Base-by-base conservation (phyloP, 352 stramenopile species). In the Pythium coloratum region DNA sequence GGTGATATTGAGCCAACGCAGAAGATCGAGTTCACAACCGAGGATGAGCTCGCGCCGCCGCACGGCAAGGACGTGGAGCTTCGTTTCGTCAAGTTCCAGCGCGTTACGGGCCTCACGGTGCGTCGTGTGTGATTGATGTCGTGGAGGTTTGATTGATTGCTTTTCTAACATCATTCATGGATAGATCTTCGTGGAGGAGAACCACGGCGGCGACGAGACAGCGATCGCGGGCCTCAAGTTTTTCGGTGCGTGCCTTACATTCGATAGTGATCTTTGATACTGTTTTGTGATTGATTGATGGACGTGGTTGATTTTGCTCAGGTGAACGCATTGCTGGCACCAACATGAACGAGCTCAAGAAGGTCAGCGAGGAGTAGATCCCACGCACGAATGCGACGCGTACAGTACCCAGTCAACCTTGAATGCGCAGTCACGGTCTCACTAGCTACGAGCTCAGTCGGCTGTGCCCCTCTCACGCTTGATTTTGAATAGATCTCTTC, bases 271-370 rank as follows among this genome's bases (percentile, higher is more conserved):
- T 44, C 56, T 5, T 28, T 54, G n/a, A 2, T 47, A 8, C 2
- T 42, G 16, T 59, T 58, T n/a, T n/a, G n/a, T 47, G 26, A 56
- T 55, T 62, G 33, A 64, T 42, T 53, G 59, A 70, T 12, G 70
- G 24, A 59, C 40, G 26, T 30, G 33, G 36, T 18, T 30, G 33
- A 30, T 30, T 10, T 20, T 62, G 0, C 58, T 1, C 49, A 92
- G 84, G 84, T 38, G 84, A 93, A 59, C 66, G 55, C 47, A 81
- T 94, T 24, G 84, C 84, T 6, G 86, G 86, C 32, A 94, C 83
- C 38, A 94, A 94, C 77, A 90, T 94, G 82, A 91, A 91, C 69
- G 86, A 92, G 55, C 76, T 94, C 36, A 94, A 94, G 76, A 94
- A 91, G 69, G 55, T 90, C 63, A 85, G 74, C 70, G 82, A 94